Base-by-base conservation (phyloP, 164 flowering plant species). In the Nymphaea thermarum region DNA sequence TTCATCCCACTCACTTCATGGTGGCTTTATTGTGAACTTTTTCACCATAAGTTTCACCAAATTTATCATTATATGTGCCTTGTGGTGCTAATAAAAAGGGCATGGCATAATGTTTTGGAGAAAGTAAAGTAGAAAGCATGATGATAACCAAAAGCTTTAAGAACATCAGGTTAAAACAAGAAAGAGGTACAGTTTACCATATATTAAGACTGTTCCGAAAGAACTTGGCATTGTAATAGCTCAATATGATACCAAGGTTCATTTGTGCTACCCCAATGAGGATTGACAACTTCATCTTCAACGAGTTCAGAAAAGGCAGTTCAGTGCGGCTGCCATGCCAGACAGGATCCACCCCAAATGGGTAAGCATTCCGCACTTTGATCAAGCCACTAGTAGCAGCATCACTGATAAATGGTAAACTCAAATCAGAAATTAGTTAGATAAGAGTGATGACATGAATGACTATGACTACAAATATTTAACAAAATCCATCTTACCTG, bases 281-380 rank as follows among this genome's bases (percentile, higher is more conserved):
- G 67, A 94, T 94, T 5, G 99, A 94, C 99, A 94, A 90, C 82
- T 94, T 94, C 99, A 94, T 94, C 85, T 94, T 94, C 82, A 94
- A 78, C 12, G 98, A 94, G 76, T 94, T 94, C 14, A 94, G 90
- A 70, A 88, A 94, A 66, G 99, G 98, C 75, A 94, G 77, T 71
- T 94, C 99, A 73, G 87, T 90, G 44, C 96, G 95, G 57, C 83
- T 65, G n/a, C 99, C 98, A 81, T 87, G 92, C 99, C 99, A 94
- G 71, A 59, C 80, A 70, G 99, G 92, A 80, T 94, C 99, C 57
- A 92, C 84, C 45, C 99, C 99, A 78, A 94, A 92, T 64, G 98
- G 98, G 69, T 94, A 94, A 44, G 98, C 79, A 17, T 71, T 73
- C 1, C 93, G 83, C 68, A 82, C 94, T 77, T 94, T 91, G 41